Evolutionary conservation across 2,329 filamentous ascomycete genomes (phyloP).

Genomic region (Nothopassalora personata): DNA sequence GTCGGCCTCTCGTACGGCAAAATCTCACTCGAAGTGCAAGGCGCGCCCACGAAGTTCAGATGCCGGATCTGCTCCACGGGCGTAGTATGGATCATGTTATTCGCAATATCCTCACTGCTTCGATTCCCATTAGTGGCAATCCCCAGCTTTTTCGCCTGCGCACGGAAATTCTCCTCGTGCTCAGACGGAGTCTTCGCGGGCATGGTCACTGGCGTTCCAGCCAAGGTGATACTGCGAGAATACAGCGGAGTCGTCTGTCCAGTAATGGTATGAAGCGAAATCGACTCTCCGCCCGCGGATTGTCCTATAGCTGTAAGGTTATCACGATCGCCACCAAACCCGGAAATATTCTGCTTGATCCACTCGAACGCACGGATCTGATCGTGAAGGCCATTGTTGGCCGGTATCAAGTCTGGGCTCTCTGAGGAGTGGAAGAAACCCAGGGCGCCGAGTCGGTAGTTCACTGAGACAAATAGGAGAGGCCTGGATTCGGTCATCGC

Average conservation of each 20-base stretch:
- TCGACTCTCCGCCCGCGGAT: neutral
- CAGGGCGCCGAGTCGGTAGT: slow-evolving; percentile 47
- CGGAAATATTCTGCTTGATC: slow-evolving; percentile 49
- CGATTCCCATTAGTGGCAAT: neutral
- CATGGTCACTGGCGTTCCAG: neutral
- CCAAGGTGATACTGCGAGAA: neutral
- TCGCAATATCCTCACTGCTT: neutral
- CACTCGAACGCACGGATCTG: slow-evolving; percentile 54
- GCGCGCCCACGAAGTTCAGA: neutral
- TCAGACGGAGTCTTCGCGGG: neutral
- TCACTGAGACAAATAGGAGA: slow-evolving; percentile 38
- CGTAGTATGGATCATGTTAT: neutral
- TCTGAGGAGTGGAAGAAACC: slow-evolving; percentile 38
- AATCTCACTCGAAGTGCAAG: neutral
- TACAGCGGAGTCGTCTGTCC: neutral
- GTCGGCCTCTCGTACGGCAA: neutral
- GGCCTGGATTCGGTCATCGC: neutral
- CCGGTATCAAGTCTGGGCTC: slow-evolving; percentile 41
- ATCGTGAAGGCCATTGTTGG: slow-evolving; percentile 49
- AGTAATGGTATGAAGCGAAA: neutral
- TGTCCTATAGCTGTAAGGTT: slow-evolving; percentile 16
- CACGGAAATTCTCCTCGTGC: neutral
- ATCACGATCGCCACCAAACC: slow-evolving; percentile 42
- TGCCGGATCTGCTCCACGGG: neutral
- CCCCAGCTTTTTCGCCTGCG: neutral